Conservation (phyloP, 345 rosid genomes). For the Brassica napus region Da-Ae NC_063439.1:5416501-5417000, state of each 20-base stretch:
- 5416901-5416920: not conserved
- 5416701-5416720: constrained; percentile 18
- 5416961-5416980: not conserved
- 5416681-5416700: constrained; percentile 16
- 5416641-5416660: not conserved
- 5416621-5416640: constrained; percentile 20
- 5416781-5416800: constrained; percentile 33
- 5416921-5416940: not conserved
- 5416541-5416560: constrained; percentile 27
- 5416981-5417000: not conserved
- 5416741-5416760: constrained; percentile 36
- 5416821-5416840: constrained; percentile 23
- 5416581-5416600: constrained; percentile 41
- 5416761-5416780: constrained; percentile 37
- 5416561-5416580: constrained; percentile 37
- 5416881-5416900: not conserved
- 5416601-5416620: constrained; percentile 26
- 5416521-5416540: constrained; percentile 12
- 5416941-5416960: not conserved
- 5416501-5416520: not conserved
- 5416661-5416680: not conserved
- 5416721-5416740: constrained; percentile 29
- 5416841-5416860: constrained; percentile 14
- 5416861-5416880: not conserved
- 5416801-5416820: constrained; percentile 30